Base-by-base conservation (phyloP, 2,329 filamentous ascomycete genomes). In the Gremmenia infestans region DNA sequence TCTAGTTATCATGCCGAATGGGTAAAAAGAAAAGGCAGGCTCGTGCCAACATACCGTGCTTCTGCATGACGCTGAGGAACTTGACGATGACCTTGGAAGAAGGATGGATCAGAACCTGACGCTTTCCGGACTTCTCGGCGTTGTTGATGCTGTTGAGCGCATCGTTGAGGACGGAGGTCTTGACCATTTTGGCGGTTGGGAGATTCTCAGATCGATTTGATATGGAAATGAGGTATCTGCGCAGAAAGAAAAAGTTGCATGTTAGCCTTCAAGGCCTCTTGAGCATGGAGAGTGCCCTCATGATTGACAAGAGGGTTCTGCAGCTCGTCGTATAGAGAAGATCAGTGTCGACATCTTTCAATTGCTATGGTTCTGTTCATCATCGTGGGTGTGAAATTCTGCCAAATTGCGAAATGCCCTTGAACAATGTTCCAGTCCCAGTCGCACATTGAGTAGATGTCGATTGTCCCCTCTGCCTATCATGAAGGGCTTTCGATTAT, bases 1-100 rank as follows among this genome's bases (percentile, higher is more conserved):
- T 90, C 93, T 96, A 99, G 94, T 97, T 97, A 97, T 97, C 91
- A 97, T 88, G 88, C 92, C 93, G 94, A 94, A 86, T 66, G 61
- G 57, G 19, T 17, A 12, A 17, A 49, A 59, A 40, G 48, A 48
- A 56, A 53, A 36, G 37, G 50, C 61, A 60, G 49, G 46, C 14
- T 9, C 49, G 53, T 46, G 28, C 28, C 50, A 50, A 89, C 91
- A 67, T 94, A 97, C 94, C 94, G 82, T 99, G 94, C 79, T 89
- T 91, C 83, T 99, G 94, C 94, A 99, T 99, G 78, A 97, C 93
- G 75, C 84, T 84, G 75, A 99, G 84, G 87, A 97, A 99, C 86
- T 97, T 97, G 83, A 95, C 81, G 73, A 99, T 99, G 83, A 99
- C 94, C 89, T 99, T 99, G 79, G 94, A 97, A 78, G 85, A 89